phyloP scores from a whole-genome alignment of 2,329 filamentous ascomycete species.

The Amauroascus niger region DNA sequence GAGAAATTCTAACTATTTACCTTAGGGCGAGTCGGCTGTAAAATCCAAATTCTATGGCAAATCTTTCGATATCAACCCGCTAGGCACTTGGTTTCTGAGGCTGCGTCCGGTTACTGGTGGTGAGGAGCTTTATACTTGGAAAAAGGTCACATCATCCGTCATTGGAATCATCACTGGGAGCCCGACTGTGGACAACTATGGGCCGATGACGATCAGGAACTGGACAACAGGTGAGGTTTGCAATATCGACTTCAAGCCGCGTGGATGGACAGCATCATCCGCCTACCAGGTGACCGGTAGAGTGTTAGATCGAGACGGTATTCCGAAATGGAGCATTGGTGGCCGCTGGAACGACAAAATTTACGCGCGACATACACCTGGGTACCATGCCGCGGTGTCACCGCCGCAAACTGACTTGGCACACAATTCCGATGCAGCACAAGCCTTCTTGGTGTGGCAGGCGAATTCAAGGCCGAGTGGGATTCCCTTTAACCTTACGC shows the following conservation, averaged over 20 bases:
- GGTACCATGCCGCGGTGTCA: slow-evolving; percentile 66
- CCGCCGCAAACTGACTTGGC: slow-evolving; percentile 39
- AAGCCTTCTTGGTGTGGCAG: slow-evolving; percentile 89
- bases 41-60: slow-evolving; percentile 97
- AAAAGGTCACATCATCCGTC: slow-evolving; percentile 96
- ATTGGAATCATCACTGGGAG: slow-evolving; percentile 96
- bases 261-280: slow-evolving; percentile 89
- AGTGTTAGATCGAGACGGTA: slow-evolving; percentile 67
- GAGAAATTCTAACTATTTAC: slow-evolving; percentile 16
- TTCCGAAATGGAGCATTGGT: slow-evolving; percentile 77
- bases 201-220: slow-evolving; percentile 93
- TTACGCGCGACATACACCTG: slow-evolving; percentile 84
- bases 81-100: slow-evolving; percentile 93
- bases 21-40: slow-evolving; percentile 79
- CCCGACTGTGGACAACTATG: slow-evolving; percentile 95
- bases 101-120: slow-evolving; percentile 66
- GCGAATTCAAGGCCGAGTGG: slow-evolving; percentile 68
- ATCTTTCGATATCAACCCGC: slow-evolving; percentile 91
- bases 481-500: slow-evolving; percentile 94
- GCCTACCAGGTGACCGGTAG: slow-evolving; percentile 84
- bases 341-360: slow-evolving; percentile 97
- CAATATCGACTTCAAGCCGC: slow-evolving; percentile 81
- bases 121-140: slow-evolving; percentile 93
- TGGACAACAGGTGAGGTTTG: slow-evolving; percentile 92
- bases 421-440: slow-evolving; percentile 52